Evolutionary conservation across 1,139 yeast species (phyloP).

Genomic region (Pichia sp.): DNA sequence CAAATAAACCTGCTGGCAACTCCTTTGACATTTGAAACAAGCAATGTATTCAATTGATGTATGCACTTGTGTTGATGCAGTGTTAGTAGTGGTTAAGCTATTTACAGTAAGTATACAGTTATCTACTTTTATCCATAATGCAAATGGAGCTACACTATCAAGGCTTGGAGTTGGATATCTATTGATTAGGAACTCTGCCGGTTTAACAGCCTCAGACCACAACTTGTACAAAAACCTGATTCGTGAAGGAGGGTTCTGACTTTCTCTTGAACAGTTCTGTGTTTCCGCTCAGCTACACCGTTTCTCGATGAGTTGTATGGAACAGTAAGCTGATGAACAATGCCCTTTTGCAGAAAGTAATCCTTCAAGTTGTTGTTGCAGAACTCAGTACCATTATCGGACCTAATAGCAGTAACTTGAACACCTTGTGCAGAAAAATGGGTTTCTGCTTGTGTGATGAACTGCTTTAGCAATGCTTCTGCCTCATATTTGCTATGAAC

Average conservation of each 20-base stretch:
- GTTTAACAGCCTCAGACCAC: conserved; percentile 4
- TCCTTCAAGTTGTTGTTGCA: too few species aligned
- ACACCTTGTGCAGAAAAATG: not conserved
- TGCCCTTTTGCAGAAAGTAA: not conserved
- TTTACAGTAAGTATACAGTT: too few species aligned
- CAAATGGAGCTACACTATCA: not conserved
- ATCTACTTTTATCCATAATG: too few species aligned
- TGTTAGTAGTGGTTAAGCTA: too few species aligned
- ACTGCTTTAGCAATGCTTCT: not conserved
- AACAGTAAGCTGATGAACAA: conserved; percentile 1
- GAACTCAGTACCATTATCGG: too few species aligned
- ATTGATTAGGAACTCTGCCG: conserved; percentile 3
- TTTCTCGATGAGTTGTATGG: conserved; percentile 1
- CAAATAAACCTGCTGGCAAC: too few species aligned
- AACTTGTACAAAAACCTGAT: not conserved
- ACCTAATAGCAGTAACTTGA: too few species aligned
- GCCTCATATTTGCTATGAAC: too few species aligned
- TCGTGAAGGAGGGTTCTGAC: not conserved
- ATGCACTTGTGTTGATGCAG: too few species aligned
- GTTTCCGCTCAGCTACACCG: conserved; percentile 8
- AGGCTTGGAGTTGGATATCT: not conserved
- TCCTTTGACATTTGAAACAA: too few species aligned
- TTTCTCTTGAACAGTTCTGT: conserved; percentile 6
- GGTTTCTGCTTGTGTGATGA: not conserved
- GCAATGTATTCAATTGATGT: too few species aligned